Percentiles rank a stretch among this genome's conserved stretches.
Conservation (phyloP, 176 grass and related monocot genomes). For the Oryza rufipogon region DNA sequence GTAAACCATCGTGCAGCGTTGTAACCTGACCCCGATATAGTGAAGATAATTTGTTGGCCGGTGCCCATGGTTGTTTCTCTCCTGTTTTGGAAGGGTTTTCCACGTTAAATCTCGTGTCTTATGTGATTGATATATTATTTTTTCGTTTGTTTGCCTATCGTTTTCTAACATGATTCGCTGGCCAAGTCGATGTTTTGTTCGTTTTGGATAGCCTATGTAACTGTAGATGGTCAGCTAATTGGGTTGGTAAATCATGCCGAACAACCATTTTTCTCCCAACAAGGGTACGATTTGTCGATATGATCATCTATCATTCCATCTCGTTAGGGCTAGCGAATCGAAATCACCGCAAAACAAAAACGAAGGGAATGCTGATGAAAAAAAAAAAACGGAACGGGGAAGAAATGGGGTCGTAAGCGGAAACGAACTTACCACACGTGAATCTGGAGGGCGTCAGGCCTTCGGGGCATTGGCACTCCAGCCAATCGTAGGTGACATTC, state of each 20-base stretch:
- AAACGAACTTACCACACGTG: slow-evolving; percentile 31
- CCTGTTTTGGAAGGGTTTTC: fast-evolving
- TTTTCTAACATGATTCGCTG: neutral
- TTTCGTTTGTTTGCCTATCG: too few species aligned
- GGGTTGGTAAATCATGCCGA: neutral
- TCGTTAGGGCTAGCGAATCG: neutral
- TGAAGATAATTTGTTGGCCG: too few species aligned
- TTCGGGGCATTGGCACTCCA: slow-evolving; percentile 44
- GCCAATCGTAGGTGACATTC: neutral
- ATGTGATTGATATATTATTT: too few species aligned
- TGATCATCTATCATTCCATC: neutral
- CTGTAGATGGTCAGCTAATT: neutral
- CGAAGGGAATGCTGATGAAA: neutral
- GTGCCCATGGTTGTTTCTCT: too few species aligned
- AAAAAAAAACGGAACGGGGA: too few species aligned
- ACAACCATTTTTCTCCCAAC: neutral
- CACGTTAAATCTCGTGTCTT: too few species aligned
- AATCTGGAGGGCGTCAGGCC: neutral
- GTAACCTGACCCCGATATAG: too few species aligned
- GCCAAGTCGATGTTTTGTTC: neutral
- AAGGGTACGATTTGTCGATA: neutral
- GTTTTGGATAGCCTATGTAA: neutral
- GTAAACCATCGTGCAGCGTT: fast-evolving
- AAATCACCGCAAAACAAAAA: neutral
- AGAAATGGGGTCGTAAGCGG: too few species aligned